Evolutionary conservation across 106 monocot species (phyloP), one percentile per base, ranked within the genome.

Genomic region (Dactylorhiza incarnata): DNA sequence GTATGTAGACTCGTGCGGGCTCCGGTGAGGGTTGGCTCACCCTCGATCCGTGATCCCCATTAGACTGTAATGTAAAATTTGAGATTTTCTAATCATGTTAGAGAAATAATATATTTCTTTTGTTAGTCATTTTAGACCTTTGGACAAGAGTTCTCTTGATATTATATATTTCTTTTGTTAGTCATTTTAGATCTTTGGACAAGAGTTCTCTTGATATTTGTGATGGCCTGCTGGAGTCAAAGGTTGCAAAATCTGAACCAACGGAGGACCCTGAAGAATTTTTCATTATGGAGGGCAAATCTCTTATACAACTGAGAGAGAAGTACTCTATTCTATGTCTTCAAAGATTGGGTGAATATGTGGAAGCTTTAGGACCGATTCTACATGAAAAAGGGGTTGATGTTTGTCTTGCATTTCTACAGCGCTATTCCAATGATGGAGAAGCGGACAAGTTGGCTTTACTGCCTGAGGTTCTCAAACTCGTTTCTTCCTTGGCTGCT

Each of bases 361-460:
- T 97, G 78, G 97, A 97, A 83, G 97, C 94, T 73, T 63, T 97
- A 49, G 97, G 94, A 61, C 97, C 94, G 19, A 87, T 97, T 81
- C 72, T 97, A 54, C 89, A 91, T 71, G 97, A 97, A 81, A 97
- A 94, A 75, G 97, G 97, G 71, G 97, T 94, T 10, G 97, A 97
- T 81, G 94, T 97, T 53, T 97, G 89, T 56, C 81, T 97, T 75
- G 82, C 89, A 47, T 73, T 97, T 22, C 79, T 94, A 79, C 94
- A 97, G 73, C 77, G 81, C 3, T 84, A 78, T 78, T 78, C 80
- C 37, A 89, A 86, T 56, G 82, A 78, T 73, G 76, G 89, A 68
- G 84, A 81, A 54, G 73, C 58, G 59, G 74, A 78, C 70, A 76
- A 82, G 54, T 68, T 86, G 49, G 50, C 72, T 59, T 65, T 94